These are phyloP conservation scores for Pestalotiopsis sp. DNA, from an alignment of 2,329 filamentous ascomycete genomes.

Conservation along the genomic window DNA sequence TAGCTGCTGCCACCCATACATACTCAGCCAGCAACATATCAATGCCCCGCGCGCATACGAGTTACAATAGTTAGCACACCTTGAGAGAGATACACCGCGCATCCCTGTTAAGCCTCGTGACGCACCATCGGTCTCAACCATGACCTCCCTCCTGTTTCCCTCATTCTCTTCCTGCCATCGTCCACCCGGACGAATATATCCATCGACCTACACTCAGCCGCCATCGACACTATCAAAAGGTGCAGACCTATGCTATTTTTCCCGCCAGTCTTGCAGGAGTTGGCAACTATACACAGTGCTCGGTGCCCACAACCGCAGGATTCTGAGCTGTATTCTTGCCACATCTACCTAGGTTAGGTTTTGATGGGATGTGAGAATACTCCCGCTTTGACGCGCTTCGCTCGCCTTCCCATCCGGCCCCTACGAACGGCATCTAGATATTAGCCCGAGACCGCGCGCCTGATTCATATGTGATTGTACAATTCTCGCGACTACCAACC, in stretches of 20 bases:
- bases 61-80: neutral
- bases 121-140: slow-evolving; percentile 5
- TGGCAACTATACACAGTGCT: neutral
- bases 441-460: slow-evolving; percentile 1
- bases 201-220: too few relatives aligned
- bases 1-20: neutral
- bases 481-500: neutral
- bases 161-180: neutral
- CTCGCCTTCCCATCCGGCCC: neutral
- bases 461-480: slow-evolving; percentile 10
- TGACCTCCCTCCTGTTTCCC: neutral
- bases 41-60: neutral
- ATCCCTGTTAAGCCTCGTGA: slow-evolving; percentile 1
- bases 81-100: neutral
- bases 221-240: too few relatives aligned
- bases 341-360: neutral
- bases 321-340: neutral
- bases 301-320: neutral
- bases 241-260: too few relatives aligned
- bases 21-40: neutral
- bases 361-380: neutral
- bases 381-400: neutral
- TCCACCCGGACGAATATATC: too few relatives aligned
- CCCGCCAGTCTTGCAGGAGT: too few relatives aligned
- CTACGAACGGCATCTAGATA: slow-evolving; percentile 5